Conservation (phyloP, 73 alveolate genomes). For the Paramecium pentaurelia region DNA sequence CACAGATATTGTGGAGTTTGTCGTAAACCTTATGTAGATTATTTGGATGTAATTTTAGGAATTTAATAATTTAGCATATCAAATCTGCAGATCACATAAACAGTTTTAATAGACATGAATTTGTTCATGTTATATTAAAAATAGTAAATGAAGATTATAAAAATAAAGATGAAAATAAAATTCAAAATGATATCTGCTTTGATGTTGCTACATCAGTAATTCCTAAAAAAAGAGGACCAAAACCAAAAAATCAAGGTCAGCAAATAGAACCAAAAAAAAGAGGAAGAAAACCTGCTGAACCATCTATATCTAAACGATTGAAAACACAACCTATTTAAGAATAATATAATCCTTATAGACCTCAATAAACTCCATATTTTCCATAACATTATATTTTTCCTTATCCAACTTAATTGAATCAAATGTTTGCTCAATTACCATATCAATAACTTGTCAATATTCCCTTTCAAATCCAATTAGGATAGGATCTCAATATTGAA, state of each 20-base stretch:
- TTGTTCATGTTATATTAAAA: neutral
- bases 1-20: slow-evolving; percentile 53
- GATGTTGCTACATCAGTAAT: neutral
- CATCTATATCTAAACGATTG: neutral
- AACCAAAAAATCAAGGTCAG: neutral
- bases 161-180: neutral
- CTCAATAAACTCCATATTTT: neutral
- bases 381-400: neutral
- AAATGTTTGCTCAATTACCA: neutral
- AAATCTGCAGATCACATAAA: slow-evolving; percentile 26
- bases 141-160: neutral
- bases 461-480: neutral
- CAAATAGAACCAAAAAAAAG: neutral
- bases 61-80: slow-evolving; percentile 21
- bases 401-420: neutral
- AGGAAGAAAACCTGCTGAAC: neutral
- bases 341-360: neutral
- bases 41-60: slow-evolving; percentile 19
- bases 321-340: neutral
- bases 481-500: neutral
- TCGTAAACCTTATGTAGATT: slow-evolving; percentile 33
- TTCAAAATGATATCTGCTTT: neutral
- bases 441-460: neutral
- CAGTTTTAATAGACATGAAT: slow-evolving; percentile 5
- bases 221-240: neutral